phyloP scores from a whole-genome alignment of 306 rosid genomes.

The Quercus mongolica region DNA sequence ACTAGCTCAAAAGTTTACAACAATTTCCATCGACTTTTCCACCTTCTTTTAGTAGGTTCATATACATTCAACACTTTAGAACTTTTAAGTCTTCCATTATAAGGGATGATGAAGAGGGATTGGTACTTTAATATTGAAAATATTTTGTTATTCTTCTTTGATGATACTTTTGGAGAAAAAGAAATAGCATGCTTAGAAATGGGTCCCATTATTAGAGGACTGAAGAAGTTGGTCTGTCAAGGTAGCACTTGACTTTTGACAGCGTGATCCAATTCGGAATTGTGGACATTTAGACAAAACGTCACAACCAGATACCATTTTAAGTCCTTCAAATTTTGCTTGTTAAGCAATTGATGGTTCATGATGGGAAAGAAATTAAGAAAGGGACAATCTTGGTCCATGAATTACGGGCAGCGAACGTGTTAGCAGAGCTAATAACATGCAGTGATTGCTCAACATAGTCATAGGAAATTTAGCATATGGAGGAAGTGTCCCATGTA shows the following conservation, averaged over 20 bases:
- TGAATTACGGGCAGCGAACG: constrained; percentile 25
- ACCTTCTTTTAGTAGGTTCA: neutral
- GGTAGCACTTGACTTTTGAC: neutral
- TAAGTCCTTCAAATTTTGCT: too few relatives aligned
- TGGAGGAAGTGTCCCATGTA: neutral
- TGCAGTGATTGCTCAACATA: constrained; percentile 35
- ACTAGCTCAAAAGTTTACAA: neutral
- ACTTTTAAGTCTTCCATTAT: too few relatives aligned
- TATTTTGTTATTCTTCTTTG: neutral
- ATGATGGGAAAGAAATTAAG: neutral
- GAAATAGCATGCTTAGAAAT: constrained; percentile 29
- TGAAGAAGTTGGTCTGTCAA: constrained; percentile 11
- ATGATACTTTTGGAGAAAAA: constrained; percentile 20
- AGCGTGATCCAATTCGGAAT: neutral
- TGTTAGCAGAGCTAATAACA: neutral
- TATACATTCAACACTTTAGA: neutral
- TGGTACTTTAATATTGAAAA: neutral
- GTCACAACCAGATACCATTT: too few relatives aligned
- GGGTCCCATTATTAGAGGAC: constrained; percentile 31
- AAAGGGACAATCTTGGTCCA: constrained; percentile 31
- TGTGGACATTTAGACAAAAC: neutral
- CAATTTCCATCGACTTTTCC: neutral
- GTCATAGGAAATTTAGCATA: too few relatives aligned
- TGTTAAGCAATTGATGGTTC: too few relatives aligned
- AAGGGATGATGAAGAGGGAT: too few relatives aligned